phyloP scores from a whole-genome alignment of 495 filamentous ascomycete genomes.

The Clavariopsis aquatica region DNA sequence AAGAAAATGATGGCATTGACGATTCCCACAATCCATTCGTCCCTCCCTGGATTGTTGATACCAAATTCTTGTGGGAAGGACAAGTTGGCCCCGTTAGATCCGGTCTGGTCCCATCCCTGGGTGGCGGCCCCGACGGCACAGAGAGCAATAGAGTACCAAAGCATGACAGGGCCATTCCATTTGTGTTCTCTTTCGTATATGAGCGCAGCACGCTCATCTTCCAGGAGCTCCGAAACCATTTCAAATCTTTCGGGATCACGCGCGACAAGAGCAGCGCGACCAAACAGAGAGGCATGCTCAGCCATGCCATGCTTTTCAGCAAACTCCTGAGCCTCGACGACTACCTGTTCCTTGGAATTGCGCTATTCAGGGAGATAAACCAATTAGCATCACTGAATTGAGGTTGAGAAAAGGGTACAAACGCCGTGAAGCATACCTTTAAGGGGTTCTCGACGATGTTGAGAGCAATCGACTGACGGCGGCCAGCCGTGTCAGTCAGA shows the following conservation, averaged over 20 bases:
- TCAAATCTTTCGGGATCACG: conserved; percentile 50
- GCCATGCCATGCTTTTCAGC: conserved; percentile 47
- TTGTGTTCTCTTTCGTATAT: conserved; percentile 45
- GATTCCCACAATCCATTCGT: conserved; percentile 49
- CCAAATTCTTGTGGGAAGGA: conserved; percentile 62
- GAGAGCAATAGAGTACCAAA: conserved; percentile 64
- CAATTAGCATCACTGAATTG: neutral
- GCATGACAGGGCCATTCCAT: conserved; percentile 57
- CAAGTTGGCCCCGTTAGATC: conserved; percentile 67
- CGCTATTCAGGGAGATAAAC: conserved; percentile 38
- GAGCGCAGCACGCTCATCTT: conserved; percentile 50
- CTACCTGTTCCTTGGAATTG: conserved; percentile 41
- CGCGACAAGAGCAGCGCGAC: conserved; percentile 53
- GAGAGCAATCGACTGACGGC: conserved; percentile 39
- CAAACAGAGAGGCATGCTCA: conserved; percentile 50
- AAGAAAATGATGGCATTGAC: conserved; percentile 56
- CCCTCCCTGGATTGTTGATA: conserved; percentile 51
- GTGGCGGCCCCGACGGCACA: conserved; percentile 72
- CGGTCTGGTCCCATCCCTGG: conserved; percentile 70
- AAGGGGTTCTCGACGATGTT: conserved; percentile 52
- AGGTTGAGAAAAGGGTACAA: neutral
- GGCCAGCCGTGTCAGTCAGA: neutral
- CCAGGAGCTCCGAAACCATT: conserved; percentile 49
- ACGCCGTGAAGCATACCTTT: conserved; percentile 41
- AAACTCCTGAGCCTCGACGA: conserved; percentile 46